Conservation (phyloP, 768 basidiomycete genomes). For the Podaxis mareebaensis region DNA sequence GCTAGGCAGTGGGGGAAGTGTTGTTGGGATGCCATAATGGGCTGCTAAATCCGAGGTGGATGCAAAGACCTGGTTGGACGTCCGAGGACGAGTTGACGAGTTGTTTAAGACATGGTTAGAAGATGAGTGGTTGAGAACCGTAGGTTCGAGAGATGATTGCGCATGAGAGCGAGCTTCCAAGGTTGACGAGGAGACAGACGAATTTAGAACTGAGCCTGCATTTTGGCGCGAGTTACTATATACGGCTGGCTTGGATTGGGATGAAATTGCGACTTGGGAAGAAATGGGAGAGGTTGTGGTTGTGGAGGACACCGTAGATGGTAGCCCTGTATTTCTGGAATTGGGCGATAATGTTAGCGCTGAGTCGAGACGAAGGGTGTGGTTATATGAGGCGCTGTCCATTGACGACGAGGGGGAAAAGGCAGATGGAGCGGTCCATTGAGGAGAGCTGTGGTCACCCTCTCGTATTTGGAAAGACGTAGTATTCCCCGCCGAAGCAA, state of each 20-base stretch:
- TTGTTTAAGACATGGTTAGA: slow-evolving; percentile 62
- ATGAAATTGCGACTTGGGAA: slow-evolving; percentile 52
- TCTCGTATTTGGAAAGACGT: slow-evolving; percentile 25
- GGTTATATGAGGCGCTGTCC: slow-evolving; percentile 19
- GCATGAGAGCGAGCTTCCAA: slow-evolving; percentile 39
- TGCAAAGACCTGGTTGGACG: slow-evolving; percentile 62
- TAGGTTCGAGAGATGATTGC: slow-evolving; percentile 52
- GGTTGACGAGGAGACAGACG: slow-evolving; percentile 38
- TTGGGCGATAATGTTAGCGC: slow-evolving; percentile 52
- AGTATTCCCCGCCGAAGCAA: slow-evolving; percentile 22
- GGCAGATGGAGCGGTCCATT: slow-evolving; percentile 23
- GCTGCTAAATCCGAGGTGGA: slow-evolving; percentile 68
- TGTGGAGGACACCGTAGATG: slow-evolving; percentile 46
- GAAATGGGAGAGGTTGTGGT: slow-evolving; percentile 25
- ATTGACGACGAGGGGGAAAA: slow-evolving; percentile 15
- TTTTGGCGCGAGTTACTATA: slow-evolving; percentile 45
- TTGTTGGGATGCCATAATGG: slow-evolving; percentile 79
- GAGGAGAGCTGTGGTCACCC: slow-evolving; percentile 23
- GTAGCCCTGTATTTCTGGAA: slow-evolving; percentile 58
- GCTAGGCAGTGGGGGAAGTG: slow-evolving; percentile 67
- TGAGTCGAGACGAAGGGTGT: slow-evolving; percentile 36
- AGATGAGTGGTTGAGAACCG: slow-evolving; percentile 50
- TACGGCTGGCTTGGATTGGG: slow-evolving; percentile 31
- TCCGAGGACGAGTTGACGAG: slow-evolving; percentile 59
- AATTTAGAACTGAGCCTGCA: slow-evolving; percentile 47